Evolutionary conservation across 257 asterid genomes (phyloP), one percentile per base, ranked within the genome.

Genomic region (Penstemon newberryi): DNA sequence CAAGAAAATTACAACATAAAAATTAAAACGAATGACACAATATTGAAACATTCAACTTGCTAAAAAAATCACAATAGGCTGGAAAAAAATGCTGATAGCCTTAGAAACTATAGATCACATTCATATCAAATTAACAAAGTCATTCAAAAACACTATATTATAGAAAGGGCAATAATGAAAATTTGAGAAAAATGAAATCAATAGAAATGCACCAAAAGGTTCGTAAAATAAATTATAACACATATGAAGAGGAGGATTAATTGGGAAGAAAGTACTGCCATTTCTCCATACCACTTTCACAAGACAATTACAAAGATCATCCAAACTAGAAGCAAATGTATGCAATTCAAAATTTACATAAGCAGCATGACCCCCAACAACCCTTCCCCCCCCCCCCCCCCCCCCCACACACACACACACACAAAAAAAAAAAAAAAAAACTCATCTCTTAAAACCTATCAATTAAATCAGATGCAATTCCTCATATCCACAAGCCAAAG

Each of bases 331-430:
- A 55, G 54, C 71, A 46, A 41, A 56, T 4, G 44, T 19, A 56
- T 56, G 65, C 65, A 57, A 47, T 56, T 64, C n/a, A 44, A 65
- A 72, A 19, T 50, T 61, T 52, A 53, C 52, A 49, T 9, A 68
- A 38, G 47, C 43, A 41, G 50, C 44, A 60, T 25, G 1, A 25
- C 33, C 33, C 33, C 33, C 33, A 10, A 40, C 63, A 57, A 38
- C 25, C 13, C 12, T 2, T 1, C 33, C 33, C 7, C 2, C 9
- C 3, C 6, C 3, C 3, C 54, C 25, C 38, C 7, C 2, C 9
- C 3, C 6, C 3, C 3, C 54, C 25, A n/a, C n/a, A n/a, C n/a
- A n/a, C n/a, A n/a, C n/a, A n/a, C n/a, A n/a, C n/a, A n/a, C 38
- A 49, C 8, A 47, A 56, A 12, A 60, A 56, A 42, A 4, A 8